Base-by-base conservation (phyloP, 345 rosid genomes). In the Hypericum androsaemum region DNA sequence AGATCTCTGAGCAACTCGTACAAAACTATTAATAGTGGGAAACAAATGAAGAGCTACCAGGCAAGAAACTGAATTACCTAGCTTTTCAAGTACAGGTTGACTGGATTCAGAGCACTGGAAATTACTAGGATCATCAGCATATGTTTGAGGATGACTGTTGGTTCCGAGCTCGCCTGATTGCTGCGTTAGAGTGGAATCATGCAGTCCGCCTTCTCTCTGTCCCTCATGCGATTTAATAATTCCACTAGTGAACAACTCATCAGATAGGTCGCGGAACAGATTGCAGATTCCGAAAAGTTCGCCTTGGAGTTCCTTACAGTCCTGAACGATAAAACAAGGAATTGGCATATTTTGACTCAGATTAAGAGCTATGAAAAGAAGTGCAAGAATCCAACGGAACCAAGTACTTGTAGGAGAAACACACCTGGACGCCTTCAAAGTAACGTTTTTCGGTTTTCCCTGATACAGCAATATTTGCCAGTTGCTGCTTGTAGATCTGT, bases 341-440 rank as follows among this genome's bases (percentile, higher is more conserved):
- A 37, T 17, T 44, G 10, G 47, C 50, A 37, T 9, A 48, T 14
- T 14, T 49, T 40, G 40, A 57, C 42, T 10, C 41, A 51, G 11
- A 37, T 3, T 13, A 39, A 39, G 17, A 0, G 52, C 37, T 9
- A 39, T 13, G 13, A 8, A 28, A 3, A 47, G 7, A 44, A 48
- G 39, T 10, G 8, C 2, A 58, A 40, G 15, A 41, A 59, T 5
- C 36, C 35, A 39, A 5, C 36, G 39, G 12, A 39, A 38, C 14
- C 15, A 11, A 43, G n/a, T 10, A 12, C 16, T 10, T 16, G 12
- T 9, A 6, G 7, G 28, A 7, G 50, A 6, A 12, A 43, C 40
- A 2, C 61, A 84, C 96, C 95, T 88, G 98, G 47, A 92, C 95
- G 8, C 98, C 96, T 78, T 88, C 96, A 62, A 88, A 92, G 67